These are phyloP conservation scores for Penicillium sp. DNA, from an alignment of 2,329 filamentous ascomycete species.

Conservation along the genomic window DNA sequence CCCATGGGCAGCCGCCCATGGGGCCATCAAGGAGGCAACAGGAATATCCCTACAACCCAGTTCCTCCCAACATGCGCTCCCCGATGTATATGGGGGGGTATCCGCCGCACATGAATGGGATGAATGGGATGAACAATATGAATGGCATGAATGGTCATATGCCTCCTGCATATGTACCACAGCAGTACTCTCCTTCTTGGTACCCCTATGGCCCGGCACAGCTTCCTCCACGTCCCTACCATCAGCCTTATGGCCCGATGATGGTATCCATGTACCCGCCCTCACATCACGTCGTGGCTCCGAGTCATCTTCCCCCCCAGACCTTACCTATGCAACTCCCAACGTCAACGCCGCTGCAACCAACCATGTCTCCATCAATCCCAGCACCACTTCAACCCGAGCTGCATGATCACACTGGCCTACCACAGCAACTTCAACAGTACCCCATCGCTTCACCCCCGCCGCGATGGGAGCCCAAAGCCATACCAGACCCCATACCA, in stretches of 20 bases:
- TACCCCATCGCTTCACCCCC: constrained; percentile 38
- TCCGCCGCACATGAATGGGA: constrained; percentile 58
- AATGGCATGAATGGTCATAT: constrained; percentile 39
- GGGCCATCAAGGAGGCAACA: constrained; percentile 49
- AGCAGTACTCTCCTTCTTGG: constrained; percentile 47
- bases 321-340: constrained; percentile 38
- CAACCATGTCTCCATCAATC: constrained; percentile 37
- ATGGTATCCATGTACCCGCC: constrained; percentile 47
- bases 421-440: constrained; percentile 24
- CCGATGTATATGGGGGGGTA: constrained; percentile 60
- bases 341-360: constrained; percentile 38
- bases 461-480: constrained; percentile 25
- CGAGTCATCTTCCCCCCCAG: constrained; percentile 37
- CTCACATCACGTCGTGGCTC: constrained; percentile 41
- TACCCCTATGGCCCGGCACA: constrained; percentile 45
- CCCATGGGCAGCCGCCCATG: constrained; percentile 52
- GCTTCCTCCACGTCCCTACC: constrained; percentile 41
- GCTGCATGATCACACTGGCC: constrained; percentile 27
- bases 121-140: constrained; percentile 6
- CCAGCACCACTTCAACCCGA: constrained; percentile 28
- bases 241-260: constrained; percentile 43
- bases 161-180: constrained; percentile 45
- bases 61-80: constrained; percentile 54
- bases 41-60: constrained; percentile 45
- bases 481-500: constrained; percentile 21